phyloP scores from a whole-genome alignment of 2,329 filamentous ascomycete species.

The Lasiodiplodia gonubiensis region DNA sequence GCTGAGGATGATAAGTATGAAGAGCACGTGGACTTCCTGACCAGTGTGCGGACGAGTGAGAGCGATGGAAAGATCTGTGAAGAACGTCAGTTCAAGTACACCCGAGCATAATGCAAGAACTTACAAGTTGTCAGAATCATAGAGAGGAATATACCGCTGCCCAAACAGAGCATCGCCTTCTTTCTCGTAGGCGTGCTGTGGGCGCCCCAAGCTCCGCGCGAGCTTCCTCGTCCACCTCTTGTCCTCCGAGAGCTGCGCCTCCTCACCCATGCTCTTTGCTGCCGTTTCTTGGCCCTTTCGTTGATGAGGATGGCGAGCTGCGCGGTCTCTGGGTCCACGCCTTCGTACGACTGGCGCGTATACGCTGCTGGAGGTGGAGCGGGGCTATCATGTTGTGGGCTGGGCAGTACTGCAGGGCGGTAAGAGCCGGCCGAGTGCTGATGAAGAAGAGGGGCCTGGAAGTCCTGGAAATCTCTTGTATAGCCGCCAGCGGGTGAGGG shows the following conservation, averaged over 20 bases:
- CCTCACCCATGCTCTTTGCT: conserved; percentile 19
- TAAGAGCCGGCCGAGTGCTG: not conserved
- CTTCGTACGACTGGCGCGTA: conserved; percentile 1
- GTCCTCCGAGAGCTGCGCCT: conserved; percentile 16
- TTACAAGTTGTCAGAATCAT: conserved; percentile 35
- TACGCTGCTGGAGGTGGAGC: conserved; percentile 8
- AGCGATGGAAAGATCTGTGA: conserved; percentile 72
- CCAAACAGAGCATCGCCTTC: conserved; percentile 53
- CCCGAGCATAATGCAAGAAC: not conserved
- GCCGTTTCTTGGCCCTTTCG: conserved; percentile 11
- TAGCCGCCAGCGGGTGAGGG: not conserved
- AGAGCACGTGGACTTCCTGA: conserved; percentile 77
- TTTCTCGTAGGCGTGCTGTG: not conserved
- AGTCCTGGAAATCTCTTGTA: not conserved
- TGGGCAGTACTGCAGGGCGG: not conserved
- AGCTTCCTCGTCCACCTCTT: not conserved
- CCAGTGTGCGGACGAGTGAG: conserved; percentile 68
- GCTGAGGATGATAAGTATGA: conserved; percentile 77
- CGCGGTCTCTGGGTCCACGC: conserved; percentile 27
- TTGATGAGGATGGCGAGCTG: conserved; percentile 15
- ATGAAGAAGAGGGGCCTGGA: not conserved
- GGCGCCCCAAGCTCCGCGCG: conserved; percentile 1
- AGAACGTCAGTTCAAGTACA: not conserved
- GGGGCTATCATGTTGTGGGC: conserved; percentile 1
- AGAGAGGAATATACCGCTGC: conserved; percentile 68